These are phyloP conservation scores for Blastobotrys ciferrii DNA, from an alignment of 1,139 yeast genomes.

Conservation along the genomic window DNA sequence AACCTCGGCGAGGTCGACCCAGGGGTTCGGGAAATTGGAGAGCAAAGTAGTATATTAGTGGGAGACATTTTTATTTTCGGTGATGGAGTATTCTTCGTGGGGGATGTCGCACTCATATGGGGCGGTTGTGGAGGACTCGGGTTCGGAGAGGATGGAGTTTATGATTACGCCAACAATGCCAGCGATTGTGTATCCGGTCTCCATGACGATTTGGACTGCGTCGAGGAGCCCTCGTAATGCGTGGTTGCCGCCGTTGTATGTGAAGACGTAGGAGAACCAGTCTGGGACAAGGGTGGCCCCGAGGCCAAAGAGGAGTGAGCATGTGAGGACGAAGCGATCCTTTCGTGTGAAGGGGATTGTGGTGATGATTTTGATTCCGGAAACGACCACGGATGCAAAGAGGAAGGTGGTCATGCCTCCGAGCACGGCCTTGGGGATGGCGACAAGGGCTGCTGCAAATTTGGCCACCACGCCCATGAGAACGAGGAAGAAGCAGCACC, in stretches of 20 bases:
- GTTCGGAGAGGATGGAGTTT: constrained; percentile 69
- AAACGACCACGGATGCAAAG: constrained; percentile 84
- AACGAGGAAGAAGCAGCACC: constrained; percentile 80
- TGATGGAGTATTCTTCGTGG: neutral
- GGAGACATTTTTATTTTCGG: neutral
- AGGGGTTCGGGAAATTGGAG: neutral
- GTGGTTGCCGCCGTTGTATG: constrained; percentile 66
- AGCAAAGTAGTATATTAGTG: neutral
- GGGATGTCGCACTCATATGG: neutral
- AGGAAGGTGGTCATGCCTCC: constrained; percentile 94
- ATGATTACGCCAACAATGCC: constrained; percentile 74
- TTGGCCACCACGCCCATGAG: constrained; percentile 86
- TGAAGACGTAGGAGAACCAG: constrained; percentile 77
- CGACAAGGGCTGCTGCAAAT: constrained; percentile 83
- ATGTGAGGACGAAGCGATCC: constrained; percentile 80
- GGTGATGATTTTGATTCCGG: constrained; percentile 80
- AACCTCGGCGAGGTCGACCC: too few relatives aligned
- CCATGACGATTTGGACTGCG: constrained; percentile 80
- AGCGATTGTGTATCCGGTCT: constrained; percentile 81
- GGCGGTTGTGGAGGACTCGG: neutral
- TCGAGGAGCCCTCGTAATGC: constrained; percentile 68
- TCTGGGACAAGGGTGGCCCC: constrained; percentile 72
- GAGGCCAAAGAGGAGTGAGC: constrained; percentile 71
- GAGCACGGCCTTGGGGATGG: constrained; percentile 79
- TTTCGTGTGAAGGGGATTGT: constrained; percentile 74